These are phyloP conservation scores for Przewalskia tangutica DNA, from an alignment of 257 asterid species.

Conservation along the genomic window DNA sequence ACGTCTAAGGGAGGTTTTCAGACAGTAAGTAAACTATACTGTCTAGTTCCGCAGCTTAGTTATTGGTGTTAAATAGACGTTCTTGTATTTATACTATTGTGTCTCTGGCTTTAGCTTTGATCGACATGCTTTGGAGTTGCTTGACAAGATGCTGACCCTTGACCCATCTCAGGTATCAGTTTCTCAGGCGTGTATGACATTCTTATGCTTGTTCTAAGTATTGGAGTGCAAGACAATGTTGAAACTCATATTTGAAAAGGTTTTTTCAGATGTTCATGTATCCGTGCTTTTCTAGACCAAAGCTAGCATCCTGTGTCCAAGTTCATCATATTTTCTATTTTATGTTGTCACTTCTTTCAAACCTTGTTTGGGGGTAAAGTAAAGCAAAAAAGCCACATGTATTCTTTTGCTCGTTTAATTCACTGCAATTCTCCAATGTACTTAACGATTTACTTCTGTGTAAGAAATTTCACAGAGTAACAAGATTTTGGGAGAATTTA, in stretches of 20 bases:
- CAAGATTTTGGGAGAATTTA: neutral
- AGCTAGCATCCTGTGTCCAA: neutral
- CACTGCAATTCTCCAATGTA: neutral
- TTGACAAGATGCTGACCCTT: constrained; percentile 75
- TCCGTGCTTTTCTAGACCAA: neutral
- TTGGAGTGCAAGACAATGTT: neutral
- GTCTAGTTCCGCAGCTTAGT: neutral
- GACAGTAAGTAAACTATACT: constrained; percentile 49
- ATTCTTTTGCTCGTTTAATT: neutral
- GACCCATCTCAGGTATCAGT: constrained; percentile 80
- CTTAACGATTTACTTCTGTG: neutral
- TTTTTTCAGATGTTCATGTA: neutral
- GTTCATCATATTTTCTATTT: neutral
- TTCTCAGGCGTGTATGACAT: too few species aligned
- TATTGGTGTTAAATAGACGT: neutral
- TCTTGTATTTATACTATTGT: neutral
- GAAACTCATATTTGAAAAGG: neutral
- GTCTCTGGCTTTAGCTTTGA: constrained; percentile 50
- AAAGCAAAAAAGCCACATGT: neutral
- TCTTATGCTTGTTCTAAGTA: neutral
- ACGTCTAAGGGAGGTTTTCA: constrained; percentile 72
- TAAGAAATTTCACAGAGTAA: neutral
- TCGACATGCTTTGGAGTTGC: constrained; percentile 86
- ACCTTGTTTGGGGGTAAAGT: neutral
- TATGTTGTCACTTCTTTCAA: neutral